These are phyloP conservation scores for Tolypocladium nubicola DNA, from an alignment of 2,329 filamentous ascomycete species.

Conservation along the genomic window DNA sequence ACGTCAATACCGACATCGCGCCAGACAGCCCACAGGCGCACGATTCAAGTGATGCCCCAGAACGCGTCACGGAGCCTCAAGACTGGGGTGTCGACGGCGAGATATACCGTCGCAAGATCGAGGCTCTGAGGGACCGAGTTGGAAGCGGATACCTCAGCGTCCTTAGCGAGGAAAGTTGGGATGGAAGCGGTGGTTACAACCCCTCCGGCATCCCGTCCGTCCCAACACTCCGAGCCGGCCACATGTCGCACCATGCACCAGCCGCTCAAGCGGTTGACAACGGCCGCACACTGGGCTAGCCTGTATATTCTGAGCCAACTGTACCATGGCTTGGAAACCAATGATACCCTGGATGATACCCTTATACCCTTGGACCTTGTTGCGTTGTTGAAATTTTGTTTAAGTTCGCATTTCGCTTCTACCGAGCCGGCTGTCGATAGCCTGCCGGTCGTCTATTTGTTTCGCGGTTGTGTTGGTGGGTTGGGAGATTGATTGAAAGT, in stretches of 20 bases:
- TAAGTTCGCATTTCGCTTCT: not conserved
- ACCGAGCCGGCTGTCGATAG: not conserved
- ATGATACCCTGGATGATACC: conserved; percentile 11
- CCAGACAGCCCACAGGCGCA: not conserved
- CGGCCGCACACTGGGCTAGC: conserved; percentile 38
- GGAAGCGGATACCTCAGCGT: conserved; percentile 82
- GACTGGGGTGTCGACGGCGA: conserved; percentile 63
- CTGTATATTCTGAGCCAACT: conserved; percentile 2
- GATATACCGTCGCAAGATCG: conserved; percentile 78
- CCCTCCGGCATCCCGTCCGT: conserved; percentile 13
- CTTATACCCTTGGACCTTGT: conserved; percentile 13
- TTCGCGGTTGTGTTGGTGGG: conserved; percentile 9
- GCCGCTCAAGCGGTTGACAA: conserved; percentile 40
- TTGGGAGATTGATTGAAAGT: conserved; percentile 5
- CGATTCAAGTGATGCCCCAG: not conserved
- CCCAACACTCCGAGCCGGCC: conserved; percentile 17
- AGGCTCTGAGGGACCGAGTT: conserved; percentile 73
- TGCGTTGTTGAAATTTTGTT: conserved; percentile 3
- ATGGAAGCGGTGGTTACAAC: conserved; percentile 22
- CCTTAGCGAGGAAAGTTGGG: conserved; percentile 67
- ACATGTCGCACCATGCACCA: conserved; percentile 18
- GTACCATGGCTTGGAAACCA: conserved; percentile 1
- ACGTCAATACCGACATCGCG: not conserved
- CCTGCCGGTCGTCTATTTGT: conserved; percentile 2
- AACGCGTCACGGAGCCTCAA: conserved; percentile 23